Conservation (phyloP, 352 stramenopile genomes). For the Phytophthora niederhauseri region DNA sequence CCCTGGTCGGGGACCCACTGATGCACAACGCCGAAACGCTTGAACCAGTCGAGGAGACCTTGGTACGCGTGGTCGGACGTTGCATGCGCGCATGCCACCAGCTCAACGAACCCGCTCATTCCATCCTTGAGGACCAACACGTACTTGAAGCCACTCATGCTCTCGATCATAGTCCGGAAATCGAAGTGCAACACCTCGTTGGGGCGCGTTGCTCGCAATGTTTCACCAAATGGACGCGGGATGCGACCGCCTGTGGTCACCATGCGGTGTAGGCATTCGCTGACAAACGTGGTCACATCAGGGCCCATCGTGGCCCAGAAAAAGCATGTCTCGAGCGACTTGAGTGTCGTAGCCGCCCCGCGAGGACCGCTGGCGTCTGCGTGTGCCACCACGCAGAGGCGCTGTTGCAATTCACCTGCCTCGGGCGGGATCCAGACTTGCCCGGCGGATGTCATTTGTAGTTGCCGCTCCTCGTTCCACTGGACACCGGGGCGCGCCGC, state of each 20-base stretch:
- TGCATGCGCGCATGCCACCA: constrained; percentile 20
- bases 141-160: constrained; percentile 23
- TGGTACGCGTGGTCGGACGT: not conserved
- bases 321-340: constrained; percentile 8
- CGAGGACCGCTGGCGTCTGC: constrained; percentile 29
- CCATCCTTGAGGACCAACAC: constrained; percentile 38
- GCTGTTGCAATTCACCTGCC: constrained; percentile 18
- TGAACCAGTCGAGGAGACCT: constrained; percentile 1
- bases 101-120: constrained; percentile 34
- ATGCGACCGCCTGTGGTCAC: not conserved
- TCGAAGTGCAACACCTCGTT: constrained; percentile 50
- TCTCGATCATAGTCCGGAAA: constrained; percentile 20
- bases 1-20: constrained; percentile 8
- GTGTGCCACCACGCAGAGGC: constrained; percentile 31
- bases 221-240: constrained; percentile 21
- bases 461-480: too few relatives aligned
- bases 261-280: constrained; percentile 25
- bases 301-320: constrained; percentile 11
- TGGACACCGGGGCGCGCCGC: too few relatives aligned
- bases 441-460: not conserved
- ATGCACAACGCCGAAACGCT: not conserved
- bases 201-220: constrained; percentile 27
- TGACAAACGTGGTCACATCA: constrained; percentile 21
- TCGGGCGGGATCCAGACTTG: constrained; percentile 1
- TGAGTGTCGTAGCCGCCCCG: constrained; percentile 19